These are phyloP conservation scores for Boletus bicolor DNA, from an alignment of 768 basidiomycete genomes.

Conservation along the genomic window DNA sequence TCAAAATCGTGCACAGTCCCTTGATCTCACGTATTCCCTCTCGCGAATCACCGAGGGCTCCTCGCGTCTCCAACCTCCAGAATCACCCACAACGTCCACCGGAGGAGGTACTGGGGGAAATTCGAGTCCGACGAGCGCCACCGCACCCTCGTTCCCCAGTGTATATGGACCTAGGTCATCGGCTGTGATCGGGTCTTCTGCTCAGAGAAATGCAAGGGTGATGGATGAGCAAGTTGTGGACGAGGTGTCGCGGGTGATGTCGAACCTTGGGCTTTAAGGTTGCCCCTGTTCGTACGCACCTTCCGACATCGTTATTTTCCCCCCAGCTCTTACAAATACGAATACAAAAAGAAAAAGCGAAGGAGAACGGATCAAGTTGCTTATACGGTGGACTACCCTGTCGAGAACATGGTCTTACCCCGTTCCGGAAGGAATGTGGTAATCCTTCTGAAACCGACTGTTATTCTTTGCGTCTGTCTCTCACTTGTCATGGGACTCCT, in stretches of 20 bases:
- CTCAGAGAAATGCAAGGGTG: slow-evolving; percentile 38
- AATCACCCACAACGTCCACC: slow-evolving; percentile 77
- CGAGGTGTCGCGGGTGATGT: slow-evolving; percentile 75
- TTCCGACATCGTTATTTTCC: slow-evolving; percentile 6
- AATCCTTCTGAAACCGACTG: slow-evolving; percentile 18
- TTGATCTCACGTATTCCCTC: slow-evolving; percentile 82
- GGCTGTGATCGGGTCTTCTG: slow-evolving; percentile 42
- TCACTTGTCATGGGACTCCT: slow-evolving; percentile 27
- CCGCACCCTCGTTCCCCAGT: slow-evolving; percentile 80
- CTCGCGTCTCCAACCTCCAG: slow-evolving; percentile 61
- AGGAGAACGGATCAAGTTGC: neutral
- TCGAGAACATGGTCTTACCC: slow-evolving; percentile 22
- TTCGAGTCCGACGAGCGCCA: slow-evolving; percentile 75
- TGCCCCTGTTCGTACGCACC: slow-evolving; percentile 14
- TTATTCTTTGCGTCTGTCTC: slow-evolving; percentile 17
- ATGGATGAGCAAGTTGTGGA: slow-evolving; percentile 59
- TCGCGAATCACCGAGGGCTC: slow-evolving; percentile 74
- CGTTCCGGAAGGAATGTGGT: slow-evolving; percentile 19
- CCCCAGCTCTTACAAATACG: slow-evolving; percentile 2
- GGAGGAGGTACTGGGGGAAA: slow-evolving; percentile 69
- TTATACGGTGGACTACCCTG: slow-evolving; percentile 18
- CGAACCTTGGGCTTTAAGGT: slow-evolving; percentile 61
- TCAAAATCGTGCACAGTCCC: slow-evolving; percentile 84
- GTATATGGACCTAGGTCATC: slow-evolving; percentile 70
- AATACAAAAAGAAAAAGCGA: neutral